Percentiles rank a stretch among this genome's conserved stretches.
Conservation (phyloP, 768 basidiomycete species). For the Tulasnella sp. region DNA sequence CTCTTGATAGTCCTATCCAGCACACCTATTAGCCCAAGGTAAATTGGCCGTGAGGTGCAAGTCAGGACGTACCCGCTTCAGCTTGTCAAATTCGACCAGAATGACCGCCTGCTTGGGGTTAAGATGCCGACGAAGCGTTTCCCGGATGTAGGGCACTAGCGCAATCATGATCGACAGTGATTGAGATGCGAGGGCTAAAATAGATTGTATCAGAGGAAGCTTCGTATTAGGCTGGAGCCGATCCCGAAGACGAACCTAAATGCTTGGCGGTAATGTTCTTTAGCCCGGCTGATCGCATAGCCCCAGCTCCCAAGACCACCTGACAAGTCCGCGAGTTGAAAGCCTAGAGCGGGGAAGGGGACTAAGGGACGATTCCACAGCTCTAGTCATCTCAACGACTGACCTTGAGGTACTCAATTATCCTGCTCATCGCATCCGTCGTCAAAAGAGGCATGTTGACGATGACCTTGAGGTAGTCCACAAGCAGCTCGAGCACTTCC, state of each 20-base stretch:
- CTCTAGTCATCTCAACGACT: conserved; percentile 8
- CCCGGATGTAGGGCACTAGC: conserved; percentile 91
- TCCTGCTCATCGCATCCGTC: conserved; percentile 88
- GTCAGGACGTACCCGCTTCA: conserved; percentile 69
- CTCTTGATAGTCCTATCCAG: conserved; percentile 84
- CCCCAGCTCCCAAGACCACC: conserved; percentile 94
- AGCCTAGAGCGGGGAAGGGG: conserved; percentile 35
- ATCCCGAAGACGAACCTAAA: conserved; percentile 50
- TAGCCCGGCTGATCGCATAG: conserved; percentile 96
- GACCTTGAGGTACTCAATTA: conserved; percentile 88
- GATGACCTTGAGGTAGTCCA: conserved; percentile 82
- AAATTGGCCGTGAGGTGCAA: background rate
- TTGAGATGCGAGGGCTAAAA: conserved; percentile 84
- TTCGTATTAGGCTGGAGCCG: background rate
- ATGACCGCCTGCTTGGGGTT: conserved; percentile 93
- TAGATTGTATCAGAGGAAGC: background rate
- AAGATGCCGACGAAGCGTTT: conserved; percentile 88
- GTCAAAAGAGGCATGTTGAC: conserved; percentile 83
- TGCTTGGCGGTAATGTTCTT: conserved; percentile 99
- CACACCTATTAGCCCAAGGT: background rate
- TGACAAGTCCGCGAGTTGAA: conserved; percentile 98
- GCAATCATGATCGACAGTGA: conserved; percentile 90
- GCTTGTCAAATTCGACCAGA: conserved; percentile 95
- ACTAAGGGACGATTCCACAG: conserved; percentile 10
- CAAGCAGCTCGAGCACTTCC: conserved; percentile 54